Conservation (phyloP, 306 rosid genomes). For the Canavalia gladiata region DNA sequence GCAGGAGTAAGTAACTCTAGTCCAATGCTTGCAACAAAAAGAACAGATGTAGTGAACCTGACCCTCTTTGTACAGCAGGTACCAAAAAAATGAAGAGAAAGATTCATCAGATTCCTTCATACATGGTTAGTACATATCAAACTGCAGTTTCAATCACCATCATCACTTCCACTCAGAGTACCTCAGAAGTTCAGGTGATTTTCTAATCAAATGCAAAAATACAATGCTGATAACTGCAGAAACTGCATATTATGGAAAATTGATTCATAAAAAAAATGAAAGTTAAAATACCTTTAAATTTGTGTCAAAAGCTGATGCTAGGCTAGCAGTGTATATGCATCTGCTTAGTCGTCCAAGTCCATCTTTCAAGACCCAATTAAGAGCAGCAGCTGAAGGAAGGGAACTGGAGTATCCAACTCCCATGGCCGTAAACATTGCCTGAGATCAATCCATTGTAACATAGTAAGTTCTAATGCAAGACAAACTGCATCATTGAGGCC, state of each 20-base stretch:
- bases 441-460: constrained; percentile 54
- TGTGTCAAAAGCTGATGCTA: constrained; percentile 89
- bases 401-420: constrained; percentile 86
- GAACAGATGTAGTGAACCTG: constrained; percentile 79
- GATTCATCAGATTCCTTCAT: constrained; percentile 30
- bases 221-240: constrained; percentile 44
- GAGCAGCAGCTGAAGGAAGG: constrained; percentile 94
- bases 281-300: constrained; percentile 78
- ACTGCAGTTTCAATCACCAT: constrained; percentile 52
- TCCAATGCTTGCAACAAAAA: constrained; percentile 83
- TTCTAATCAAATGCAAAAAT: constrained; percentile 43
- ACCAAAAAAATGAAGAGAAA: background rate
- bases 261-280: background rate
- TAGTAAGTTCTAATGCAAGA: constrained; percentile 35
- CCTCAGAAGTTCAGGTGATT: constrained; percentile 9
- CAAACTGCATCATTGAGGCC: constrained; percentile 6
- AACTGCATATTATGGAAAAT: constrained; percentile 15
- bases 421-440: constrained; percentile 96
- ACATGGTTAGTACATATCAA: constrained; percentile 19
- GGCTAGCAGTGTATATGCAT: constrained; percentile 90
- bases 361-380: constrained; percentile 93
- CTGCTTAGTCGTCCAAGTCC: constrained; percentile 90
- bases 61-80: constrained; percentile 75
- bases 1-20: constrained; percentile 90
- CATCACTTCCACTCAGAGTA: constrained; percentile 40